Evolutionary conservation across 371 early-diverging fungal genomes (phyloP).

Genomic region (Mucor sp.): DNA sequence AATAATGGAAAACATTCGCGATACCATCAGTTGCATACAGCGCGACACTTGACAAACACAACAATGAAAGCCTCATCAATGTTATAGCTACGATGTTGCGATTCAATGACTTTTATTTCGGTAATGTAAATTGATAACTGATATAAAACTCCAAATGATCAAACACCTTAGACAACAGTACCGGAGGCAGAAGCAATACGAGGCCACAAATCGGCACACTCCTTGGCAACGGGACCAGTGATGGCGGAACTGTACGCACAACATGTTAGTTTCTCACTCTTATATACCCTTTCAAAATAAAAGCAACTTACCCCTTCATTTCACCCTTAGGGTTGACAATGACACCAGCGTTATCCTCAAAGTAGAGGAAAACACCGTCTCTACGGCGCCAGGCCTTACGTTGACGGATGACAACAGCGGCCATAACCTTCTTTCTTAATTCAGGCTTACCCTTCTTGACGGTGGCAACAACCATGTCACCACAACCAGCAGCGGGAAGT

Average conservation of each 20-base stretch:
- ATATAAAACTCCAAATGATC: neutral
- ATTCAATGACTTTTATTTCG: slow-evolving; percentile 4
- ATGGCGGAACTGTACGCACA: slow-evolving; percentile 84
- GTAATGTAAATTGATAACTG: neutral
- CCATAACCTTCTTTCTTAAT: slow-evolving; percentile 99
- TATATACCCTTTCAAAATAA: neutral
- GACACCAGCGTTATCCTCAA: slow-evolving; percentile 81
- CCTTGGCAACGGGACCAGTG: slow-evolving; percentile 99
- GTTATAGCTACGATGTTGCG: neutral
- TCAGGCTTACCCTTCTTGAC: slow-evolving; percentile 99
- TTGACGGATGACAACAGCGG: slow-evolving; percentile 99
- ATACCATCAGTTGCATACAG: too few relatives aligned
- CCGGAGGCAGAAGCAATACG: slow-evolving; percentile 99
- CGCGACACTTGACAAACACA: too few relatives aligned
- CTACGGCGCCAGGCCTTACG: slow-evolving; percentile 99
- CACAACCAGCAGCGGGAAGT: slow-evolving; percentile 99
- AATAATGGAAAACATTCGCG: too few relatives aligned
- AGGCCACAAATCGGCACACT: slow-evolving; percentile 99
- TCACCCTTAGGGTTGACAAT: slow-evolving; percentile 97
- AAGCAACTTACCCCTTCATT: slow-evolving; percentile 90
- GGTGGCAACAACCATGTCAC: slow-evolving; percentile 99
- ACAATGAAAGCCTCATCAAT: neutral
- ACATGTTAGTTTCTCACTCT: neutral
- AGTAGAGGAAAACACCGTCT: slow-evolving; percentile 99
- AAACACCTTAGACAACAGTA: slow-evolving; percentile 71